Percentiles rank a stretch among this genome's conserved stretches.
Evolutionary conservation across 257 asterid species (phyloP).

Genomic region (Solanum ossicruentum): DNA sequence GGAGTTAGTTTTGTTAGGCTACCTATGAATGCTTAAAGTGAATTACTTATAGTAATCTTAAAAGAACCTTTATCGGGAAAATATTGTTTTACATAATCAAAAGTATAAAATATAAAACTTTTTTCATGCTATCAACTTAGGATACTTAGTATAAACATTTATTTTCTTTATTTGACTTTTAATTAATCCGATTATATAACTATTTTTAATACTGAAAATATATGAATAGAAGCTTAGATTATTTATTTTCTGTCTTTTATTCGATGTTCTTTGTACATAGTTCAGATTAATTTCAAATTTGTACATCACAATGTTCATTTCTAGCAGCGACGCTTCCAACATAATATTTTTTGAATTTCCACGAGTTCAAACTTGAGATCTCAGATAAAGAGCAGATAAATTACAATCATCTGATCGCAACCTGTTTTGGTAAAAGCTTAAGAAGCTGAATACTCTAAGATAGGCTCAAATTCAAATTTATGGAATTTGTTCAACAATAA

Average conservation of each 20-base stretch:
- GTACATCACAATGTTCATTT: neutral
- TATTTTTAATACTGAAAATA: neutral
- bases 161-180: neutral
- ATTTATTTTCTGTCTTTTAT: neutral
- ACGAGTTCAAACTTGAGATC: fast-evolving
- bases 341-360: neutral
- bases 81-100: neutral
- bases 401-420: neutral
- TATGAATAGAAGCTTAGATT: neutral
- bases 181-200: neutral
- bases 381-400: neutral
- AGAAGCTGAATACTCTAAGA: neutral
- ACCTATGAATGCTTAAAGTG: too few species aligned
- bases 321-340: neutral
- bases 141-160: neutral
- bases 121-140: too few species aligned
- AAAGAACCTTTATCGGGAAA: neutral
- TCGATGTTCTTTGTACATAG: fast-evolving
- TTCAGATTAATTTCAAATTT: too few species aligned
- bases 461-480: neutral
- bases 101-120: neutral
- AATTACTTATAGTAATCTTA: neutral
- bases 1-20: neutral
- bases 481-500: neutral
- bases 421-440: neutral